A percentile compares a stretch with the other conserved stretches of the same genome.
Conservation (phyloP, 2,329 filamentous ascomycete species). For the Penicillium glabrum region DNA sequence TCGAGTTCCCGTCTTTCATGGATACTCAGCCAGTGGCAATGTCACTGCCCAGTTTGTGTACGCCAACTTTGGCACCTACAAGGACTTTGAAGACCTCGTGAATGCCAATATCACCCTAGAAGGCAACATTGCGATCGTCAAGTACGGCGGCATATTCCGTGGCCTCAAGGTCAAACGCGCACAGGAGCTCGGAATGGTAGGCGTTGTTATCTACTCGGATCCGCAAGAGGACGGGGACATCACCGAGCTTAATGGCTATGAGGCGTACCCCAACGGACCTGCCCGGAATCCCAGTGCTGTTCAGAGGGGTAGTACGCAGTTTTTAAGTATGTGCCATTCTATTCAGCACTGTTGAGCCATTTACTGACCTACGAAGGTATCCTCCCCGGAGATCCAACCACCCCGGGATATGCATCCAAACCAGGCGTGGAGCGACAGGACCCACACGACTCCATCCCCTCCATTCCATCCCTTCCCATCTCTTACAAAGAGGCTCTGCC, state of each 20-base stretch:
- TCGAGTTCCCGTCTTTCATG: conserved; percentile 86
- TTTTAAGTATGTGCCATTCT: conserved; percentile 62
- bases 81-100: conserved; percentile 79
- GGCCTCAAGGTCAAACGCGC: conserved; percentile 92
- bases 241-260: conserved; percentile 77
- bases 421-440: conserved; percentile 78
- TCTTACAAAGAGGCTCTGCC: conserved; percentile 86
- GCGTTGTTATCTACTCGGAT: conserved; percentile 81
- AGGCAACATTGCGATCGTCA: conserved; percentile 84
- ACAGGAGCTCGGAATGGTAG: conserved; percentile 85
- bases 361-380: conserved; percentile 45
- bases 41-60: conserved; percentile 85
- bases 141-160: conserved; percentile 83
- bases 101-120: conserved; percentile 71
- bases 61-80: conserved; percentile 85
- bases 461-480: conserved; percentile 87
- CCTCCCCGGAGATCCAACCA: conserved; percentile 75
- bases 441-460: conserved; percentile 68
- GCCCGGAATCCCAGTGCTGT: conserved; percentile 86
- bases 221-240: conserved; percentile 83
- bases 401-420: conserved; percentile 89
- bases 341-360: not conserved
- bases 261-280: conserved; percentile 79
- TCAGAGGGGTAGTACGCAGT: conserved; percentile 84
- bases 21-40: conserved; percentile 89